Evolutionary conservation across 139 green algal species (phyloP), one percentile per base, ranked within the genome.

Genomic region (Pseudopediastrum boryanum): DNA sequence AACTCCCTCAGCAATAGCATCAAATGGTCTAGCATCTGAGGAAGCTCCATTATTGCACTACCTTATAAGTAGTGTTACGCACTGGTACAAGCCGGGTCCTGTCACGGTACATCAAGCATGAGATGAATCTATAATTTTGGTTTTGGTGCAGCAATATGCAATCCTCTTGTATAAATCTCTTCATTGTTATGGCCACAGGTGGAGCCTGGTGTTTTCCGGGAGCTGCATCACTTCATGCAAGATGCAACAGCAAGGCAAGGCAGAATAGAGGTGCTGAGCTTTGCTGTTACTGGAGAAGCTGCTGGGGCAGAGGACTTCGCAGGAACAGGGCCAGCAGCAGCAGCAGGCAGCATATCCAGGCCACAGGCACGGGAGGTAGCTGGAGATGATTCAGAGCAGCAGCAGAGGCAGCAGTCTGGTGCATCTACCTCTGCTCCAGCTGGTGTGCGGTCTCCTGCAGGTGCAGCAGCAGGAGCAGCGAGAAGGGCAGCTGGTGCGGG

Each of bases 171-270:
- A n/a, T n/a, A n/a, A n/a, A n/a, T n/a, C n/a, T n/a, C n/a, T n/a
- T n/a, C n/a, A n/a, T n/a, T 88, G 13, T 88, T 76, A 33, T 35
- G 41, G 19, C 29, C 76, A 61, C 86, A 94, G 73, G 88, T 97
- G 12, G 96, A 99, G 67, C 96, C 96, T 13, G 93, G 94, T 4
- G 80, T 83, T 43, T 99, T 97, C 85, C 85, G 96, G 0, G 79
- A 88, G 0, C 82, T 97, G 23, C 90, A 99, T 77, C 83, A 59
- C 62, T 90, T 92, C 38, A 85, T 96, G 77, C 90, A 94, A 75
- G 77, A 83, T 6, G 70, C 68, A 8, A 85, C 78, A 13, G 84
- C 80, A 3, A 85, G 87, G 8, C 58, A 43, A 6, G 93, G 94
- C 3, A 83, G 93, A 8, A 52, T 98, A 62, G 96, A 99, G 80